Evolutionary conservation across 1,284 basidiomycete genomes (phyloP).

Genomic region (Sporisorium graminicola): DNA sequence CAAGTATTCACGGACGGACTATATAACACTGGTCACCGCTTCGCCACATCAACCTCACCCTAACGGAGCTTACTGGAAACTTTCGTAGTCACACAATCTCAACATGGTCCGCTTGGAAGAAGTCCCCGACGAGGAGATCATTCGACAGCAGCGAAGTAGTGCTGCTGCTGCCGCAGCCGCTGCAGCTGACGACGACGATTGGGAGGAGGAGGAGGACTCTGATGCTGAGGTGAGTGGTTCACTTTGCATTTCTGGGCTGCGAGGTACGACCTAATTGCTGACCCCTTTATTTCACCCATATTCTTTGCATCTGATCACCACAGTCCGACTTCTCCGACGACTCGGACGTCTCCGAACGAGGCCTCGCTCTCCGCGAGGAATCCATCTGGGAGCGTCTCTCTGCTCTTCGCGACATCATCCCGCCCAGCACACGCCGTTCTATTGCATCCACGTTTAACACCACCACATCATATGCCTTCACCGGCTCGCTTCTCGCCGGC

Average conservation of each 20-base stretch:
- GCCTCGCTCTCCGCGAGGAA: slow-evolving; percentile 73
- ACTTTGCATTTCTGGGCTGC: background rate
- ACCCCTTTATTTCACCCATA: background rate
- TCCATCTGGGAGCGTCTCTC: slow-evolving; percentile 87
- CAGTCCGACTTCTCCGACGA: slow-evolving; percentile 61
- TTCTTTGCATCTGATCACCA: background rate
- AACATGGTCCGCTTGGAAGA: slow-evolving; percentile 54
- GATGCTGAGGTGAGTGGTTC: slow-evolving; percentile 41
- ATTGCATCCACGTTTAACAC: slow-evolving; percentile 78
- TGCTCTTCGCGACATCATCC: slow-evolving; percentile 94
- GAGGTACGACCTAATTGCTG: background rate
- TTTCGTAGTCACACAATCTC: background rate
- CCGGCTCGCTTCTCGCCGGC: slow-evolving; percentile 80
- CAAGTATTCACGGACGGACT: background rate
- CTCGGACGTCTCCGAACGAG: slow-evolving; percentile 62
- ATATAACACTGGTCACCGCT: background rate
- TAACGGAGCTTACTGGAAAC: background rate
- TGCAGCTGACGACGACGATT: slow-evolving; percentile 43
- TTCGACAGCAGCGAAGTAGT: slow-evolving; percentile 42
- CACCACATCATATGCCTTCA: slow-evolving; percentile 74
- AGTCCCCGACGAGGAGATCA: slow-evolving; percentile 55
- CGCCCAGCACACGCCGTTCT: slow-evolving; percentile 85
- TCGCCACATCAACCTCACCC: background rate
- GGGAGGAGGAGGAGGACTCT: slow-evolving; percentile 45
- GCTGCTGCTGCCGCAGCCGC: slow-evolving; percentile 32